Conservation (phyloP, 2,329 filamentous ascomycete species). For the Alternaria solani region DNA sequence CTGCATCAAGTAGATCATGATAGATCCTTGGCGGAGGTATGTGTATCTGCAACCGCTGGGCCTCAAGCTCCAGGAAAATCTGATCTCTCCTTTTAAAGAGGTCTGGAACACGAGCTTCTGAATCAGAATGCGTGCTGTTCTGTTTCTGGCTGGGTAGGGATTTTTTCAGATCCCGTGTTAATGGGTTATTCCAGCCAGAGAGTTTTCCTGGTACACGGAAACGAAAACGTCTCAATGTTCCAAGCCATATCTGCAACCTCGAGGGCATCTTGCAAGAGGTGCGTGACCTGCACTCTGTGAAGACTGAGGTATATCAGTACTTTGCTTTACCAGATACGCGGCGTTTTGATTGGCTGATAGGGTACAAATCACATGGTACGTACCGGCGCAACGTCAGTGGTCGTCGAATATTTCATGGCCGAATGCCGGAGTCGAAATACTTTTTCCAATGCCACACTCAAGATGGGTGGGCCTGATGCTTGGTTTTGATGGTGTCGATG, state of each 20-base stretch:
- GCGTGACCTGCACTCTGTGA: background rate
- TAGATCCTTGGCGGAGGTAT: conserved; percentile 7
- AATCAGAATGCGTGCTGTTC: conserved; percentile 20
- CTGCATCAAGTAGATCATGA: conserved; percentile 29
- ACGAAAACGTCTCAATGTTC: conserved; percentile 1
- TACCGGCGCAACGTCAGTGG: conserved; percentile 1
- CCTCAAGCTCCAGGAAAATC: conserved; percentile 17
- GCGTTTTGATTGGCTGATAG: background rate
- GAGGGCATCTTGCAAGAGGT: background rate
- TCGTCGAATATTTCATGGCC: background rate
- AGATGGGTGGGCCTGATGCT: background rate
- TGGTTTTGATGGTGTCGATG: background rate
- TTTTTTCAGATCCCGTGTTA: background rate
- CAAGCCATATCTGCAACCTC: background rate
- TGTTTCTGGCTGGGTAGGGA: background rate
- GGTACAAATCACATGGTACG: background rate
- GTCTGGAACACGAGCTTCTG: conserved; percentile 18
- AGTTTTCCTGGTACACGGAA: background rate
- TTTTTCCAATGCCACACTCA: background rate
- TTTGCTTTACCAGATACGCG: background rate
- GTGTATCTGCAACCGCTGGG: conserved; percentile 9
- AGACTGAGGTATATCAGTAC: conserved; percentile 1
- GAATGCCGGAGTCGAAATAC: background rate
- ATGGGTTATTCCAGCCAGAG: background rate
- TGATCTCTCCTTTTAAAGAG: conserved; percentile 27